A percentile compares a stretch with the other conserved stretches of the same genome.
Conservation (phyloP, 208 protist genomes). For the Leptomonas pyrrhocoris region DNA sequence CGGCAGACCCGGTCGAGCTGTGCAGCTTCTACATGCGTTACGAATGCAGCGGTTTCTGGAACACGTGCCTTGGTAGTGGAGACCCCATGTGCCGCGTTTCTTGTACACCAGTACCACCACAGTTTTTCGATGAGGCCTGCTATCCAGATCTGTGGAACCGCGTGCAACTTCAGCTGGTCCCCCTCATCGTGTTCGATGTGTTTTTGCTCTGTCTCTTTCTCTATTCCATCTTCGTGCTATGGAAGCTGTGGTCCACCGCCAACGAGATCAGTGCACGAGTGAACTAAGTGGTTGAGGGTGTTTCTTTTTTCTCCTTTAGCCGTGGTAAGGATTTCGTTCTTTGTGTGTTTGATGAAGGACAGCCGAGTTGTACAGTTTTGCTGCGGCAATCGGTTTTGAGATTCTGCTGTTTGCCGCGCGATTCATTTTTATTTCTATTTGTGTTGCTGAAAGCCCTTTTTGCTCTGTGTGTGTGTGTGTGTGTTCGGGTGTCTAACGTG, state of each 20-base stretch:
- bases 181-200: not conserved
- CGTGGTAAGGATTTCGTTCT: too few species aligned
- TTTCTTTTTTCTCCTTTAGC: too few species aligned
- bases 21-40: not conserved
- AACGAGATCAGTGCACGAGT: not conserved
- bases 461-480: too few species aligned
- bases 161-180: not conserved
- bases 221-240: not conserved
- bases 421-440: too few species aligned
- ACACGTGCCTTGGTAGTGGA: not conserved
- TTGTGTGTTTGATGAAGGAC: too few species aligned
- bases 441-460: too few species aligned
- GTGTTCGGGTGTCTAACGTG: too few species aligned
- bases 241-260: slow-evolving; percentile 3
- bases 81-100: too few species aligned
- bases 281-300: not conserved
- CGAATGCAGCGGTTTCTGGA: slow-evolving; percentile 5
- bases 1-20: not conserved
- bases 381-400: too few species aligned
- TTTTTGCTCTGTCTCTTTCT: not conserved
- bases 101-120: not conserved
- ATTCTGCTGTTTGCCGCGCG: too few species aligned
- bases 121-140: not conserved
- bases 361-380: too few species aligned
- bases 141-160: slow-evolving; percentile 1